Base-by-base conservation (phyloP, 1,284 basidiomycete genomes). In the Hymenochaete sp. region DNA sequence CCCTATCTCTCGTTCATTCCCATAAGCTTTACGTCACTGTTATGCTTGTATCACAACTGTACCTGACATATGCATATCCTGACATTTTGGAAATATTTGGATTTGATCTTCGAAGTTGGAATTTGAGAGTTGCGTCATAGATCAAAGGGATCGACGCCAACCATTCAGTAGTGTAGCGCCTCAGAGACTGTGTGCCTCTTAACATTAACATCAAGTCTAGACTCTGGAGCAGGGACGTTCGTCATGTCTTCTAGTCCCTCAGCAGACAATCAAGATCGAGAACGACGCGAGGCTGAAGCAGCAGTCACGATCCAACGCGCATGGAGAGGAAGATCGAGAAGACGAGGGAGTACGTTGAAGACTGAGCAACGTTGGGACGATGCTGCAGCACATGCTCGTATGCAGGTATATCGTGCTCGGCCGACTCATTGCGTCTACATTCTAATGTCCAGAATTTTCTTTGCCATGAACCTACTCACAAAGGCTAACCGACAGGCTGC, bases 291-390 rank as follows among this genome's bases (percentile, higher is more conserved):
- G 22, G 25, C 38, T 4, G 48, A 56, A 37, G 60, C 61, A 10
- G 56, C 62, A 19, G 43, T 52, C 25, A 51, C 53, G 32, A 59
- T 64, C 5, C 64, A 66, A 44, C 52, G 58, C 18, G 58, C 57
- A 3, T 66, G 62, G 62, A 58, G 62, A 41, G 52, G 45, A 41
- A 48, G 50, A 32, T 14, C 9, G 28, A 53, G 50, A 47, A 52
- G 50, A 28, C 49, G 50, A 9, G 53, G 57, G 4, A 10, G 7
- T 4, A 38, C 61, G 60, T 52, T 70, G 38, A 60, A 55, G 10
- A 44, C 67, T 9, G 62, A 67, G 28, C 56, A 59, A 25, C 61
- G 72, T 8, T 73, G 72, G 73, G 56, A 65, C 26, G 71, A 74
- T 53, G 63, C 66, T 16, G 52, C 62, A 3, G 55, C 55, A 3